Evolutionary conservation across 768 basidiomycete species (phyloP).

Genomic region (Mycena venus): DNA sequence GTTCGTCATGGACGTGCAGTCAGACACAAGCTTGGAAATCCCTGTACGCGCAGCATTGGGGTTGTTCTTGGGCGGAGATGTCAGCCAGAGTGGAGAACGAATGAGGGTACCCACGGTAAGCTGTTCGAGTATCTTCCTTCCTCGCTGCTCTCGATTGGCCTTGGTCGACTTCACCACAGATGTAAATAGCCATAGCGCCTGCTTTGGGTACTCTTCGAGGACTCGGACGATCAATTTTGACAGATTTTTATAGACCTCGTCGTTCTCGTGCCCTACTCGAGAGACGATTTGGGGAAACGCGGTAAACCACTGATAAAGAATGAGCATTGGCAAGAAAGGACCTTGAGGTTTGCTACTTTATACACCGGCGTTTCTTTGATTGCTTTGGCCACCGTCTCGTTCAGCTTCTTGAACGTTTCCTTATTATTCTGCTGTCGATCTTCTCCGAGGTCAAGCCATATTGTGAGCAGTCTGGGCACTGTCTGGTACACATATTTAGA

Average conservation of each 20-base stretch:
- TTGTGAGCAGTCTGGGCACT: conserved; percentile 91
- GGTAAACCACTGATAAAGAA: conserved; percentile 82
- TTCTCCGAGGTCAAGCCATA: conserved; percentile 96
- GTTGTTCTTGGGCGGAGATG: conserved; percentile 52
- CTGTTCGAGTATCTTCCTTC: conserved; percentile 67
- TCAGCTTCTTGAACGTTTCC: conserved; percentile 68
- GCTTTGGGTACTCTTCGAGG: conserved; percentile 87
- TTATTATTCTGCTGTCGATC: conserved; percentile 46
- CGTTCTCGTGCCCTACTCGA: conserved; percentile 83
- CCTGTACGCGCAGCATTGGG: conserved; percentile 56
- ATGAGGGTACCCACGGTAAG: conserved; percentile 61
- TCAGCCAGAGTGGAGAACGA: neutral
- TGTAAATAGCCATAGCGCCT: conserved; percentile 93
- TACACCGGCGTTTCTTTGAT: conserved; percentile 78
- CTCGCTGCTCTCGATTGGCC: conserved; percentile 68
- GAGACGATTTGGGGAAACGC: conserved; percentile 98
- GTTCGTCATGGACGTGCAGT: conserved; percentile 73
- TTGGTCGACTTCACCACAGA: conserved; percentile 91
- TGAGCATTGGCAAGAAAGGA: conserved; percentile 3
- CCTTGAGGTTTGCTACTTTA: conserved; percentile 65
- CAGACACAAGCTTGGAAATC: conserved; percentile 64
- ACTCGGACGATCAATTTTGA: conserved; percentile 78
- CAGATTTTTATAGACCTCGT: conserved; percentile 71
- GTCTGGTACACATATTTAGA: conserved; percentile 98
- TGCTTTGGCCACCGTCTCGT: conserved; percentile 64